A percentile compares a stretch with the other conserved stretches of the same genome.
Conservation (phyloP, 768 basidiomycete genomes). For the Obba rivulosa region DNA sequence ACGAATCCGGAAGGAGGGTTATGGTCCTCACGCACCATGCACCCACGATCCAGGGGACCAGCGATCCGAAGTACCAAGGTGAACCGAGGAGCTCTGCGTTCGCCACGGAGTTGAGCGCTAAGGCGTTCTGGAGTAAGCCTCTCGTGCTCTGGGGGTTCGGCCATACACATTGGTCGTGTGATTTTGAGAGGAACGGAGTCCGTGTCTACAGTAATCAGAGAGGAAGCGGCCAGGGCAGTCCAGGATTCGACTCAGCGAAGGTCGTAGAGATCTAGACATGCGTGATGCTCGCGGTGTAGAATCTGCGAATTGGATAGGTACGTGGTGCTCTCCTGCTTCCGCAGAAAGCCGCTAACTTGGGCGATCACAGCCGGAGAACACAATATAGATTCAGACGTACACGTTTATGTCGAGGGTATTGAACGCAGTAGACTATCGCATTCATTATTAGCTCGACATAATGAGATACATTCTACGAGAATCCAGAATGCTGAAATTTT, state of each 20-base stretch:
- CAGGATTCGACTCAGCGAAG: neutral
- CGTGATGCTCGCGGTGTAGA: too few species aligned
- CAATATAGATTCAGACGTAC: too few species aligned
- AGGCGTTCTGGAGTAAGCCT: slow-evolving; percentile 24
- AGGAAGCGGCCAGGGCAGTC: slow-evolving; percentile 16
- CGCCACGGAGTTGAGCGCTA: slow-evolving; percentile 24
- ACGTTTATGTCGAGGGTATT: too few species aligned
- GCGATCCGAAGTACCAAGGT: slow-evolving; percentile 24
- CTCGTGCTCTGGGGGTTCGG: slow-evolving; percentile 34
- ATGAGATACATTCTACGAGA: too few species aligned
- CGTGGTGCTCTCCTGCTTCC: too few species aligned
- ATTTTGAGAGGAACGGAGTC: slow-evolving; percentile 27
- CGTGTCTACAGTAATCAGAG: slow-evolving; percentile 31
- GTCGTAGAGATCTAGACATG: too few species aligned
- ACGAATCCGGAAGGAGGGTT: slow-evolving; percentile 25
- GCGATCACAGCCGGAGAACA: too few species aligned
- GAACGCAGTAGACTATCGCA: too few species aligned
- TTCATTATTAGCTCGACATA: too few species aligned
- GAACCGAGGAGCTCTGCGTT: slow-evolving; percentile 23
- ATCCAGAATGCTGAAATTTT: too few species aligned
- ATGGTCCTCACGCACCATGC: slow-evolving; percentile 35
- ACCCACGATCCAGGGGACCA: slow-evolving; percentile 28
- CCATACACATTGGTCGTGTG: slow-evolving; percentile 34
- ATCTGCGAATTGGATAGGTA: too few species aligned
- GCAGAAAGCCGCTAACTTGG: too few species aligned